Evolutionary conservation across 129 eudicot genomes (phyloP).

Genomic region (carrot (Daucus carota)): DNA sequence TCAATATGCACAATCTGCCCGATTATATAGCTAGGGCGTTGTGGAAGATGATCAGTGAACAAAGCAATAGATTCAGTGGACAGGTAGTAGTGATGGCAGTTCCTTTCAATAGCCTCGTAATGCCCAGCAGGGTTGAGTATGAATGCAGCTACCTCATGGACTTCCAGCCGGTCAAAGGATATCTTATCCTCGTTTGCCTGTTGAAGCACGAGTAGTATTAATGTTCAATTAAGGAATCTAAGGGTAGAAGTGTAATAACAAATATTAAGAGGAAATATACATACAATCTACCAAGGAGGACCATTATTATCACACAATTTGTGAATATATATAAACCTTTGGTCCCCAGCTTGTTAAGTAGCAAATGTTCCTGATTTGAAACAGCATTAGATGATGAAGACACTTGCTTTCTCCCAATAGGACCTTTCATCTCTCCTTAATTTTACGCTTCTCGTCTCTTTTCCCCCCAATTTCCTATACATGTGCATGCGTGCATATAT

Average conservation of each 20-base stretch:
- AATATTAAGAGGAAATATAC: neutral
- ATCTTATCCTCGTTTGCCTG: conserved; percentile 92
- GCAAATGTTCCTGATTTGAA: neutral
- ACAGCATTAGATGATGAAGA: neutral
- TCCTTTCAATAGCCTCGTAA: conserved; percentile 81
- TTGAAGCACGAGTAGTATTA: neutral
- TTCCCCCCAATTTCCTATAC: neutral
- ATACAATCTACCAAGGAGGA: neutral
- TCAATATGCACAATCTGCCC: conserved; percentile 94
- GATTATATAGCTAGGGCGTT: conserved; percentile 60
- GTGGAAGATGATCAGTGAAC: conserved; percentile 66
- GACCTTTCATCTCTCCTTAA: neutral
- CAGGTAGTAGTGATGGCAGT: conserved; percentile 73
- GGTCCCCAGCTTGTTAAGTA: neutral
- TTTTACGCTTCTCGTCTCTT: neutral
- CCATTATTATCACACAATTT: neutral
- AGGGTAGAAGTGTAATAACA: neutral
- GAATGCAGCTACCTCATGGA: conserved; percentile 90
- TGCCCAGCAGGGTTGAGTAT: conserved; percentile 59
- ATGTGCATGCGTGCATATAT: neutral
- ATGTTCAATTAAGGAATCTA: neutral
- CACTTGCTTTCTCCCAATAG: neutral
- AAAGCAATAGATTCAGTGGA: conserved; percentile 81
- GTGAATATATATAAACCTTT: neutral
- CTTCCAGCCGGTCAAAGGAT: conserved; percentile 70